Base-by-base conservation (phyloP, 306 rosid genomes). In the Prunus dulcis region DNA sequence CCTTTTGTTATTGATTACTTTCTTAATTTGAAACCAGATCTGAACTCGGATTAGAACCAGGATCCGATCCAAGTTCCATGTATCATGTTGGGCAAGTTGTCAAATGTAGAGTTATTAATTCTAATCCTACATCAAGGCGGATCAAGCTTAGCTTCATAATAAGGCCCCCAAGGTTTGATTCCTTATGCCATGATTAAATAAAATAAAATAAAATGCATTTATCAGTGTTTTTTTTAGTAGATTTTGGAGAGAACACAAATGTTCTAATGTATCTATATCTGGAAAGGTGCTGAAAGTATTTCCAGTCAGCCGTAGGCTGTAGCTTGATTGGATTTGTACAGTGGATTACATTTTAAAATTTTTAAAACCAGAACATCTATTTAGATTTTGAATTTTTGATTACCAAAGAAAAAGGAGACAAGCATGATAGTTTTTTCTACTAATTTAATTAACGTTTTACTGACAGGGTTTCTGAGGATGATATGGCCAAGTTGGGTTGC, bases 11-110 rank as follows among this genome's bases (percentile, higher is more conserved):
- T 46, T 73, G 71, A 73, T 68, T 81, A 53, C 67, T 57, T 76
- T 79, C 75, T 67, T 70, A 23, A 74, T 84, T 60, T 67, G 84
- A 62, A 73, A 73, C 73, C 93, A 94, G 98, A 82, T 88, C 93
- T 80, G 97, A 95, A 86, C 97, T 95, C 23, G 97, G 91, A 75
- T 69, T 95, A 79, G 97, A 90, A 82, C 87, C 96, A 47, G 97
- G 96, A 76, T 82, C 80, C 69, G 90, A 87, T 83, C 95, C 98
- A 45, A 79, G 82, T 86, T 78, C 81, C 22, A 81, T 87, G 65
- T 94, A 89, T 81, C 93, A 88, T 84, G 92, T 89, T 72, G 98
- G 95, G 18, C 96, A 94, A 90, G 98, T 89, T 52, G 87, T 94
- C 84, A 94, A 94, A 87, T 94, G 97, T 79, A 84, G 98, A 60